Percentiles rank a stretch among this genome's conserved stretches.
phyloP scores from a whole-genome alignment of 2,329 filamentous ascomycete species.

The Hypoxylon sp. region DNA sequence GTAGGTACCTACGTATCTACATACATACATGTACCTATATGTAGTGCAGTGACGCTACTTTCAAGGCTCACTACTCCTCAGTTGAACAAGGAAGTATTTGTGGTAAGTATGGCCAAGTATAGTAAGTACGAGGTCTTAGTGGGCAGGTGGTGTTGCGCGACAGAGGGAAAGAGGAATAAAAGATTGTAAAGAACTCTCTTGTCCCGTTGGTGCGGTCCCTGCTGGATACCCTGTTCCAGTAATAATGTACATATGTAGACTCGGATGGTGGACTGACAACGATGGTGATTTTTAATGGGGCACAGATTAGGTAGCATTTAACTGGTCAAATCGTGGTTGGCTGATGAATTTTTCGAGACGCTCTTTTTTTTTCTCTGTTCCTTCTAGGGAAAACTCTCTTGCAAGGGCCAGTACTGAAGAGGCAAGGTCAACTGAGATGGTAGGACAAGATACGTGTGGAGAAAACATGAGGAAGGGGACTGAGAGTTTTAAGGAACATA shows the following conservation, averaged over 20 bases:
- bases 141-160: slow-evolving; percentile 22
- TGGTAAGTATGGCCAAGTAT: not conserved
- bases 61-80: not conserved
- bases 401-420: slow-evolving; percentile 32
- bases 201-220: slow-evolving; percentile 44
- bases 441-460: slow-evolving; percentile 37
- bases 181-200: slow-evolving; percentile 6
- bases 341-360: slow-evolving; percentile 28
- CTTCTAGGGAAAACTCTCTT: slow-evolving; percentile 35
- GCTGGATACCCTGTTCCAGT: slow-evolving; percentile 17
- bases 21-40: not conserved
- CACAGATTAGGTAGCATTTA: slow-evolving; percentile 41
- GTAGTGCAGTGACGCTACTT: slow-evolving; percentile 26
- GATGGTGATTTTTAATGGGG: slow-evolving; percentile 40
- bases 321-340: slow-evolving; percentile 38
- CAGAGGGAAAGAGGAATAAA: slow-evolving; percentile 13
- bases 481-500: slow-evolving; percentile 23
- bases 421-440: slow-evolving; percentile 31
- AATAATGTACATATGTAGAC: too few relatives aligned
- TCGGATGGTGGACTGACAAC: slow-evolving; percentile 34
- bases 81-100: slow-evolving; percentile 11
- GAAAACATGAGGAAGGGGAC: slow-evolving; percentile 20
- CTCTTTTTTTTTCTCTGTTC: slow-evolving; percentile 30
- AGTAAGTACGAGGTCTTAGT: slow-evolving; percentile 6
- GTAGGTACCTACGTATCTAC: not conserved